Base-by-base conservation (phyloP, 306 rosid genomes). In the Prunus mume region DNA sequence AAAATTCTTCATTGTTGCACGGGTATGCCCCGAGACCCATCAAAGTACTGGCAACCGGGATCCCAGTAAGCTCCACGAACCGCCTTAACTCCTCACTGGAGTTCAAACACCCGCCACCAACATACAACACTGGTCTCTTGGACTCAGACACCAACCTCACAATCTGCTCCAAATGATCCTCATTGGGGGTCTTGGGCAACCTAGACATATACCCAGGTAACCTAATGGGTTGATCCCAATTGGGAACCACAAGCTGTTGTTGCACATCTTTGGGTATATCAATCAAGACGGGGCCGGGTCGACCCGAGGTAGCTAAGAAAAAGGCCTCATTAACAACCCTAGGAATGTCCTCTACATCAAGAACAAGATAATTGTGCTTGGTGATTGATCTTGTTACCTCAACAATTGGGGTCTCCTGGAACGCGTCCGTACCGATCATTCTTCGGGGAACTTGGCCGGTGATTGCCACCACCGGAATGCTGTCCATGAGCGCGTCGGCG, bases 361-460 rank as follows among this genome's bases (percentile, higher is more conserved):
- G 93, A n/a, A 95, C 93, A 20, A 92, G 96, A 28, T 90, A 95
- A 66, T 95, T 92, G 54, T 92, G 97, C 80, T 95, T 95, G 1
- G 98, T 95, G 68, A 95, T 92, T 28, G 97, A 95, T 51, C 97
- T 81, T 0, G 97, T 86, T 63, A 95, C 97, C 83, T 95, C 97
- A 6, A 95, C 97, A 11, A 95, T 95, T 0, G 98, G 96, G 12
- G 97, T 95, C 71, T 92, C 97, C 28, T 95, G 98, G 63, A 95
- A 95, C 0, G 97, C 98, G 73, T 92, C 97, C 2, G 97, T 95
- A 24, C 98, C 97, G 43, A 95, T 95, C 97, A 95, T 92, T 12
- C 90, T 47, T 15, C 97, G 88, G 0, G 97, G 98, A 28, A 95
- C 97, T 52, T 95, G 97, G 0, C 97, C 97, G 14, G 98, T 92